Base-by-base conservation (phyloP, 2,329 filamentous ascomycete species). In the Scleromitrula shiraiana region DNA sequence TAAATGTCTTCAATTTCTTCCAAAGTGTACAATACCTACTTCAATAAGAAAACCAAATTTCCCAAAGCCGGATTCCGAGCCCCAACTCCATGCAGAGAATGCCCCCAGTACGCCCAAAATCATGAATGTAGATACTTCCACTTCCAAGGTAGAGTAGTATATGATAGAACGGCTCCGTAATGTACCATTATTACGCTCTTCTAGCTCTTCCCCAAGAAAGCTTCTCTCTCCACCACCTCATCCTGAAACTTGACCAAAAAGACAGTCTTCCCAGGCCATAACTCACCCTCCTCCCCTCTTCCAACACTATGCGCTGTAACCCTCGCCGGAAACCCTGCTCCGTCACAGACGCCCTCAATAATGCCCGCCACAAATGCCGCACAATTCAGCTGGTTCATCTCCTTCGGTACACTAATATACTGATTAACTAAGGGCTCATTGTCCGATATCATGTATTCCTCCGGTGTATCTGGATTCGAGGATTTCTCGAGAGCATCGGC, bases 371-470 rank as follows among this genome's bases (percentile, higher is more conserved):
- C 89, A 64, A 87, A 98, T 8, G 93, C 93, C 15, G 91, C 93
- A 68, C 91, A 96, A 67, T 96, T 97, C 62, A 98, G 75, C 76
- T 93, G 87, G 68, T 79, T 89, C 87, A 98, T 95, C 69, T 98
- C 93, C 62, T 85, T 85, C 14, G 93, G 93, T 45, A 97, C 85
- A 60, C 82, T 88, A 63, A 98, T 85, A 70, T 93, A 97, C 53
- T 85, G 83, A 68, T 96, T 97, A 32, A 97, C 91, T 42, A 97
- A 75, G 19, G 93, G 93, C 65, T 97, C 93, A 69, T 98, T 97
- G 70, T 98, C 93, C 60, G 90, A 88, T 60, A 98, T 93, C 91
- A 98, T 97, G 74, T 97, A 98, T 72, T 97, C 91, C 59, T 93
- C 88, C 7, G 88, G 83, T 44, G 89, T 91, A 45, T 83, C 79